phyloP scores from a whole-genome alignment of 2,329 filamentous ascomycete species.

The Hymenoscyphus scutula region DNA sequence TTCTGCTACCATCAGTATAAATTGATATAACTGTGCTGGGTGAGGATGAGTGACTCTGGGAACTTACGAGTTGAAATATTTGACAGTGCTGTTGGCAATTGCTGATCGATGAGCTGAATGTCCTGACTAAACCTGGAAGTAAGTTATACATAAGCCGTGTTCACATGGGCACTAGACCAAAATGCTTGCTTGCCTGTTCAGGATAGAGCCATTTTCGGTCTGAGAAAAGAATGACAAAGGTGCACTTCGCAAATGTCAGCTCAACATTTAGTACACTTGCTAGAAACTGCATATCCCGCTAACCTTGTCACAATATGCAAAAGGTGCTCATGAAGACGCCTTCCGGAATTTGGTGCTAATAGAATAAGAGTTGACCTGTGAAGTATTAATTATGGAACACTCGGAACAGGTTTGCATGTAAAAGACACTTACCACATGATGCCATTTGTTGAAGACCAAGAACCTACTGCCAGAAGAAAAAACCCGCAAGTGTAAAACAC shows the following conservation, averaged over 20 bases:
- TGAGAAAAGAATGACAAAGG: slow-evolving; percentile 42
- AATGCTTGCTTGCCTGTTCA: slow-evolving; percentile 45
- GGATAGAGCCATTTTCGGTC: slow-evolving; percentile 42
- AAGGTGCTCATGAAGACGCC: slow-evolving; percentile 35
- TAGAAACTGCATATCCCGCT: slow-evolving; percentile 11
- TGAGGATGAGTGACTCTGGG: too few species aligned
- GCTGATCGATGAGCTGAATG: background rate
- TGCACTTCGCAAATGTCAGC: slow-evolving; percentile 35
- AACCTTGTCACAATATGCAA: slow-evolving; percentile 35
- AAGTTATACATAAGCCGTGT: too few species aligned
- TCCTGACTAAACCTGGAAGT: slow-evolving; percentile 4
- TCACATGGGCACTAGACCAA: too few species aligned
- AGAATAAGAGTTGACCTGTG: slow-evolving; percentile 37
- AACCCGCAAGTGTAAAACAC: slow-evolving; percentile 41
- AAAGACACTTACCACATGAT: slow-evolving; percentile 37
- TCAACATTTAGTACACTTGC: background rate
- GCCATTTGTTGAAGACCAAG: slow-evolving; percentile 40
- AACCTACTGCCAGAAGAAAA: slow-evolving; percentile 36
- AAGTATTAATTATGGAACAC: too few species aligned
- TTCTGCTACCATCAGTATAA: background rate
- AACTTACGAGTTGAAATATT: background rate
- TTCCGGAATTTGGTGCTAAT: slow-evolving; percentile 41
- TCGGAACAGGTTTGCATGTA: background rate
- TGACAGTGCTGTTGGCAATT: background rate
- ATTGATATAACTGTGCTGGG: too few species aligned